A percentile compares a stretch with the other conserved stretches of the same genome.
These are phyloP conservation scores for Acanthamoeba castellanii DNA, from an alignment of 208 protist species.

Conservation along the genomic window DNA sequence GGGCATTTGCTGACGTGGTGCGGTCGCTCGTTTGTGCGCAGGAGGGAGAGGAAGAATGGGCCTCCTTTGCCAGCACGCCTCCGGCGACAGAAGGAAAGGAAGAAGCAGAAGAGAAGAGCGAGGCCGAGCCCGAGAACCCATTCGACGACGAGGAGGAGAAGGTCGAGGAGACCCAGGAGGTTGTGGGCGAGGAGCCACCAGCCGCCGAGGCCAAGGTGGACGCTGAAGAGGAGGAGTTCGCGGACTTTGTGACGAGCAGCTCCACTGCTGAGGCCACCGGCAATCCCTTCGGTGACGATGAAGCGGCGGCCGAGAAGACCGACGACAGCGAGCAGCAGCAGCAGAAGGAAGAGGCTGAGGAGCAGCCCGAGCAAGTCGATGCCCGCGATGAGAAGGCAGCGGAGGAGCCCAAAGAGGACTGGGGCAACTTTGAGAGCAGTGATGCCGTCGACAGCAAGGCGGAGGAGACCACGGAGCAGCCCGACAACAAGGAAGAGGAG, in stretches of 20 bases:
- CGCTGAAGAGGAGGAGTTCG: constrained; percentile 12
- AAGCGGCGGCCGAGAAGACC: background rate
- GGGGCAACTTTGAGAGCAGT: constrained; percentile 25
- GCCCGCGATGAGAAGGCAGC: background rate
- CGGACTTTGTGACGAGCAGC: background rate
- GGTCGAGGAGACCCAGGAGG: background rate
- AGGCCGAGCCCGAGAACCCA: background rate
- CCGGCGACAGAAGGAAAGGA: background rate
- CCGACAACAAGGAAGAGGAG: background rate
- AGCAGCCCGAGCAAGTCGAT: constrained; percentile 5
- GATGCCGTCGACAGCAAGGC: background rate
- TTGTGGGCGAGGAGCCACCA: background rate
- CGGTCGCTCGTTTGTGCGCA: background rate
- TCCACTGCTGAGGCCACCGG: background rate
- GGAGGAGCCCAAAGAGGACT: background rate
- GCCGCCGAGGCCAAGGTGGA: background rate
- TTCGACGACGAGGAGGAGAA: background rate
- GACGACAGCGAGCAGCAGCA: background rate
- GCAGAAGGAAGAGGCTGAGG: background rate
- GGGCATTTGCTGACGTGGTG: background rate
- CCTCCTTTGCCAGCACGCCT: constrained; percentile 4
- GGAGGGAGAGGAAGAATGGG: constrained; percentile 55
- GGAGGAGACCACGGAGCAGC: background rate
- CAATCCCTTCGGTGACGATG: constrained; percentile 12
- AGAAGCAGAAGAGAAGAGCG: background rate